Base-by-base conservation (phyloP, 495 filamentous ascomycete genomes). In the Glonium stellatum region DNA sequence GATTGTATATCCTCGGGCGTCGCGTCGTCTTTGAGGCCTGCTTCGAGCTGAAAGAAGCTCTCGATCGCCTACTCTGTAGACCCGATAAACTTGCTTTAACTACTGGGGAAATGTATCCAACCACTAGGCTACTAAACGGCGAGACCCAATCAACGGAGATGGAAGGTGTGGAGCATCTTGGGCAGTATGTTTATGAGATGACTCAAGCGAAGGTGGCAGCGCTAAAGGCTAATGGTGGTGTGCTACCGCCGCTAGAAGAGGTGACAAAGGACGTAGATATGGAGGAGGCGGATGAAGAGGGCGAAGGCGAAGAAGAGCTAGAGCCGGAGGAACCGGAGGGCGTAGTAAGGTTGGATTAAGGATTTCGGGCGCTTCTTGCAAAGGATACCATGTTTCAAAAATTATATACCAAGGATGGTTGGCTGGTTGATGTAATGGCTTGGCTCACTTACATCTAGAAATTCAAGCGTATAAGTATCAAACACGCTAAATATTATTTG, bases 111-210 rank as follows among this genome's bases (percentile, higher is more conserved):
- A 82, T 97, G 78, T 95, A 81, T 77, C 90, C 90, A 1, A 80
- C 88, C 1, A 71, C 79, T 9, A 8, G 31, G 15, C 34, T 53
- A 27, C 78, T 89, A 47, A 69, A 76, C n/a, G 77, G 81, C 11
- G 82, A 80, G 54, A 79, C 76, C 23, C 67, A 71, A 18, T 79
- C 75, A 0, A 74, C 78, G 55, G 79, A 82, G 8, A 97, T 98
- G 89, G 88, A 89, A 67, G 83, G 88, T 34, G 84, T 97, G 8
- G 93, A 97, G 75, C 93, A 98, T 78, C 74, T 98, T 37, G 95
- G 93, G 5, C 88, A 96, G 75, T 97, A 96, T 75, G 93, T 98
- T 22, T 96, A 84, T 74, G 90, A 98, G 75, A 97, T 98, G 90
- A 92, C 92, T 12, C 79, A 86, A 65, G 88, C 91, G 21, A 93